Conservation (phyloP, 2,329 filamentous ascomycete genomes). For the Talaromyces islandicus region DNA sequence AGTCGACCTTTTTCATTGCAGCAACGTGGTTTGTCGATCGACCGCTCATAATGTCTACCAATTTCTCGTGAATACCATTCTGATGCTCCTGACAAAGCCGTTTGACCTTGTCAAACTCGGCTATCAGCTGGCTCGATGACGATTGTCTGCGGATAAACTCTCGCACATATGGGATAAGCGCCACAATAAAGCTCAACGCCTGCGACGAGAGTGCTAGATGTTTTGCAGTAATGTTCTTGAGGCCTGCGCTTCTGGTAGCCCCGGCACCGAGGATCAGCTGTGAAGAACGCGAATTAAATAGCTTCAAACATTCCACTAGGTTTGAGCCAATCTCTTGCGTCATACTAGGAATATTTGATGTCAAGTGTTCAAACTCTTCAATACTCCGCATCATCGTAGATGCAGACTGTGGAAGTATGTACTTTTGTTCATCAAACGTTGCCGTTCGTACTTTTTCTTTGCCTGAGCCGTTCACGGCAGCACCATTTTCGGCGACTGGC, state of each 20-base stretch:
- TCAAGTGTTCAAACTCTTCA: constrained; percentile 74
- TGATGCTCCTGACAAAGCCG: constrained; percentile 84
- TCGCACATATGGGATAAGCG: constrained; percentile 80
- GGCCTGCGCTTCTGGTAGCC: constrained; percentile 76
- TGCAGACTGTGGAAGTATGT: constrained; percentile 78
- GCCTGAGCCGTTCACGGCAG: constrained; percentile 27
- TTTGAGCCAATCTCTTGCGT: constrained; percentile 73
- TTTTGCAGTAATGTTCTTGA: constrained; percentile 95
- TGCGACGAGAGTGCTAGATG: constrained; percentile 90
- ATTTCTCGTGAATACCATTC: constrained; percentile 81
- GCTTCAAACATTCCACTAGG: constrained; percentile 77
- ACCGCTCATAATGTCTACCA: constrained; percentile 85
- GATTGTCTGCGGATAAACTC: constrained; percentile 82
- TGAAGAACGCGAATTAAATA: constrained; percentile 95
- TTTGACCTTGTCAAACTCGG: constrained; percentile 83
- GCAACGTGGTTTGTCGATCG: constrained; percentile 69
- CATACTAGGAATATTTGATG: constrained; percentile 82
- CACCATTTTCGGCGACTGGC: constrained; percentile 33
- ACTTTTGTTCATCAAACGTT: constrained; percentile 75
- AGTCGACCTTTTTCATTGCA: constrained; percentile 67
- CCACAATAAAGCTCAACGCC: constrained; percentile 78
- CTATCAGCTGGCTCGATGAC: constrained; percentile 54
- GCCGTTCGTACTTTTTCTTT: constrained; percentile 67
- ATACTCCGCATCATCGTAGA: constrained; percentile 75
- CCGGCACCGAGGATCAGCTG: constrained; percentile 94